Percentiles rank a stretch among this genome's conserved stretches.
phyloP scores from a whole-genome alignment of 768 basidiomycete genomes.

The Amanita pallidorosea region DNA sequence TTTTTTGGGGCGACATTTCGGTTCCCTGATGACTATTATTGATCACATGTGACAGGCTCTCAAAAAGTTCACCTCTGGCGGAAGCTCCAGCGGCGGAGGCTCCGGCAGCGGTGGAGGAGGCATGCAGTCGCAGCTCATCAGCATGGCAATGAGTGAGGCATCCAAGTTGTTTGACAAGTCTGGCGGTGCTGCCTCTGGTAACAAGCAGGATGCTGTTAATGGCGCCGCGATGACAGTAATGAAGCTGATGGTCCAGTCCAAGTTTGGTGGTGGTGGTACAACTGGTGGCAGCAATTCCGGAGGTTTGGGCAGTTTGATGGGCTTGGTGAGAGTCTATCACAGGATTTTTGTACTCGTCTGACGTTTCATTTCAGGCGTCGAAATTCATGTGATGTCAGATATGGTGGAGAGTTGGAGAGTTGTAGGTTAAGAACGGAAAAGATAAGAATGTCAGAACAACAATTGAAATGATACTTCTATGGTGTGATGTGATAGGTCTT shows the following conservation, averaged over 20 bases:
- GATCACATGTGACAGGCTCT: constrained; percentile 30
- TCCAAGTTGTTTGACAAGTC: constrained; percentile 64
- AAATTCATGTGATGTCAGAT: constrained; percentile 11
- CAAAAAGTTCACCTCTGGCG: constrained; percentile 56
- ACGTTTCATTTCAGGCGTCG: constrained; percentile 14
- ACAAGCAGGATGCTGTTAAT: constrained; percentile 79
- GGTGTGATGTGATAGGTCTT: too few relatives aligned
- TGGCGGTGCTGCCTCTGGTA: constrained; percentile 51
- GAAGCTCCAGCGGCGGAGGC: constrained; percentile 26
- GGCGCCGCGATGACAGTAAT: constrained; percentile 79
- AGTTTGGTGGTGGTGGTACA: constrained; percentile 34
- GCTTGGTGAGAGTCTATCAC: constrained; percentile 40
- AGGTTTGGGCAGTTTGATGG: constrained; percentile 49
- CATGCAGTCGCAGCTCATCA: constrained; percentile 59
- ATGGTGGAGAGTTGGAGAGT: too few relatives aligned
- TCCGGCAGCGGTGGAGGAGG: constrained; percentile 27
- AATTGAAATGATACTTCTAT: too few relatives aligned
- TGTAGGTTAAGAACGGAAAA: too few relatives aligned
- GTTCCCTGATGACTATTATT: background rate
- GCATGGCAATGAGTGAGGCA: constrained; percentile 79
- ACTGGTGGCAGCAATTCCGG: constrained; percentile 60
- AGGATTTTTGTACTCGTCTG: background rate
- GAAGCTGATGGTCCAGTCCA: constrained; percentile 69
- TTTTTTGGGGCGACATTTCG: background rate
- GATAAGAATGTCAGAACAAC: too few relatives aligned